phyloP scores from a whole-genome alignment of 2,329 filamentous ascomycete species.

The Coleophoma crateriformis region DNA sequence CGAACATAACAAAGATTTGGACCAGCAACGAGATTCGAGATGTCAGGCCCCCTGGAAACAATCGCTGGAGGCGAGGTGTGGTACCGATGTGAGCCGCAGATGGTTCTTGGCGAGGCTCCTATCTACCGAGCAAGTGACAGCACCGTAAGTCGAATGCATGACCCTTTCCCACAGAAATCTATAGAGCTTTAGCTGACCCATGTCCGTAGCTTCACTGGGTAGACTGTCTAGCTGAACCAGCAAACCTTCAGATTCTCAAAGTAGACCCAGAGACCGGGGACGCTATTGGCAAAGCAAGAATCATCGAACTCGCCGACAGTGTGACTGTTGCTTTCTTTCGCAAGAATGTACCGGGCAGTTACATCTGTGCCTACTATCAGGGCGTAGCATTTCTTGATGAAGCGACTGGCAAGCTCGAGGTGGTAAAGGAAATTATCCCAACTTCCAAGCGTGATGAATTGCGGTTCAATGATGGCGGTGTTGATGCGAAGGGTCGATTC shows the following conservation, averaged over 20 bases:
- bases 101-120: conserved; percentile 12
- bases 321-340: conserved; percentile 30
- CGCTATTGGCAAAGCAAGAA: conserved; percentile 19
- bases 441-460: conserved; percentile 19
- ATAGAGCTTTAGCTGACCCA: no score
- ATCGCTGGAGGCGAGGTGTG: background rate
- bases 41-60: background rate
- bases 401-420: conserved; percentile 27
- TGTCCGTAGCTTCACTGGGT: conserved; percentile 12
- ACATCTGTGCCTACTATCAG: conserved; percentile 33
- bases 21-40: background rate
- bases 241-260: conserved; percentile 28
- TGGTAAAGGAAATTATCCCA: conserved; percentile 31
- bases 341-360: conserved; percentile 26
- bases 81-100: background rate
- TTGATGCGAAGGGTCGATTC: conserved; percentile 28
- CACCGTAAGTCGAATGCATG: conserved; percentile 1
- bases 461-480: conserved; percentile 31
- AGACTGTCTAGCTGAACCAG: conserved; percentile 13
- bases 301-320: conserved; percentile 27
- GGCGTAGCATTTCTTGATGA: conserved; percentile 32
- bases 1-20: no score
- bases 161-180: no score
- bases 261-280: conserved; percentile 25
- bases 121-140: conserved; percentile 12